Evolutionary conservation across 352 stramenopile genomes (phyloP).

Genomic region (Globisporangium irregulare): DNA sequence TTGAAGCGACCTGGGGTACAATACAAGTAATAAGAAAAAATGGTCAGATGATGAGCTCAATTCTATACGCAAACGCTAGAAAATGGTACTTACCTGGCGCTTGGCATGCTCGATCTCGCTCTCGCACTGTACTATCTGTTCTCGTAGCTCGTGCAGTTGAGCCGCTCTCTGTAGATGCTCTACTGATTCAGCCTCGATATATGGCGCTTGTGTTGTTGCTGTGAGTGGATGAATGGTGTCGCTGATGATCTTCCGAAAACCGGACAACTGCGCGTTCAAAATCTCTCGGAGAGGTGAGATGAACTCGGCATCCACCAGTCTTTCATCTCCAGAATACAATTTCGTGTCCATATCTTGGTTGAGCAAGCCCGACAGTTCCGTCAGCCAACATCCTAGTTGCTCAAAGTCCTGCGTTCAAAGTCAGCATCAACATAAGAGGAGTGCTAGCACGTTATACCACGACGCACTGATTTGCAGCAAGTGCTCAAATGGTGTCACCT

Average conservation of each 20-base stretch:
- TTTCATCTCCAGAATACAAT: neutral
- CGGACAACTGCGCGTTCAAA: conserved; percentile 11
- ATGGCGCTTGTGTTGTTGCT: neutral
- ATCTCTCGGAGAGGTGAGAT: conserved; percentile 10
- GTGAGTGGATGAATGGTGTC: conserved; percentile 1
- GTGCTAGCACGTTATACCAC: neutral
- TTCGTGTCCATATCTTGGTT: neutral
- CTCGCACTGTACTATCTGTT: conserved; percentile 23
- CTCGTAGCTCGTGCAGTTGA: conserved; percentile 17
- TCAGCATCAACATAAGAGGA: neutral
- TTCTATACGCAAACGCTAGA: neutral
- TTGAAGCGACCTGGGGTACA: conserved; percentile 21
- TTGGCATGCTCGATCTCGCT: conserved; percentile 20
- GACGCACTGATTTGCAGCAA: neutral
- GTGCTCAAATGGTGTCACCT: neutral
- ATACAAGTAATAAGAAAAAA: neutral
- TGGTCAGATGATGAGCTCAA: neutral
- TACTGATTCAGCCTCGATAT: neutral
- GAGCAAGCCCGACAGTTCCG: conserved; percentile 12
- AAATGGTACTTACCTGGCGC: conserved; percentile 19
- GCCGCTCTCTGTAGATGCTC: conserved; percentile 10
- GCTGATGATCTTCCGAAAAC: conserved; percentile 22
- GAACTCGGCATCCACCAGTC: neutral
- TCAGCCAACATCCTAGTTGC: conserved; percentile 4
- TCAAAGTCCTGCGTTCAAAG: conserved; percentile 7